These are phyloP conservation scores for Venturia nashicola DNA, from an alignment of 2,329 filamentous ascomycete species.

Conservation along the genomic window DNA sequence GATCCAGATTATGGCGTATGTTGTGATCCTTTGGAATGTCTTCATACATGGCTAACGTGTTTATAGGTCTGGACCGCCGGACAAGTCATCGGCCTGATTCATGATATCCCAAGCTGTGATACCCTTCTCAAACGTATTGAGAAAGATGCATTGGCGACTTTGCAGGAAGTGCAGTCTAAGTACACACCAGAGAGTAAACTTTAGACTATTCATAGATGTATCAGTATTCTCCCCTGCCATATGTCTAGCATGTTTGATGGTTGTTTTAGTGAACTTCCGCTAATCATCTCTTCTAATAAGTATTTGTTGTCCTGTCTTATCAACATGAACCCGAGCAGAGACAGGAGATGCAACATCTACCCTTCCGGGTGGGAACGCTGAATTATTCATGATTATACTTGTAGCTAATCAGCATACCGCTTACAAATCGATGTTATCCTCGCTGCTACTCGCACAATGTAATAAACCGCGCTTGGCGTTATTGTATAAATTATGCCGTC, in stretches of 20 bases:
- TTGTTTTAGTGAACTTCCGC: background rate
- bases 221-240: background rate
- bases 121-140: slow-evolving; percentile 19
- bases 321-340: background rate
- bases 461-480: too few species aligned
- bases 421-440: too few species aligned
- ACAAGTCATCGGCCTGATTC: slow-evolving; percentile 63
- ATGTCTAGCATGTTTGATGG: background rate
- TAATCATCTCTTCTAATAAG: background rate
- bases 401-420: too few species aligned
- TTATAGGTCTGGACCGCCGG: slow-evolving; percentile 87
- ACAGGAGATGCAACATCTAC: background rate
- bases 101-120: slow-evolving; percentile 19
- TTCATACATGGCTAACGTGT: slow-evolving; percentile 10
- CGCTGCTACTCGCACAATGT: too few species aligned
- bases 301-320: too few species aligned
- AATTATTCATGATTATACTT: too few species aligned
- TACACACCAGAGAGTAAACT: slow-evolving; percentile 5
- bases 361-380: too few species aligned
- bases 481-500: too few species aligned
- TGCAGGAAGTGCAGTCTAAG: slow-evolving; percentile 13
- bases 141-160: slow-evolving; percentile 17
- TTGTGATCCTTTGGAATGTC: slow-evolving; percentile 16
- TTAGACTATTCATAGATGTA: slow-evolving; percentile 7
- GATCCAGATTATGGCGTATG: slow-evolving; percentile 81